These are phyloP conservation scores for Blastomyces emzantsi DNA, from an alignment of 2,329 filamentous ascomycete genomes.

Conservation along the genomic window DNA sequence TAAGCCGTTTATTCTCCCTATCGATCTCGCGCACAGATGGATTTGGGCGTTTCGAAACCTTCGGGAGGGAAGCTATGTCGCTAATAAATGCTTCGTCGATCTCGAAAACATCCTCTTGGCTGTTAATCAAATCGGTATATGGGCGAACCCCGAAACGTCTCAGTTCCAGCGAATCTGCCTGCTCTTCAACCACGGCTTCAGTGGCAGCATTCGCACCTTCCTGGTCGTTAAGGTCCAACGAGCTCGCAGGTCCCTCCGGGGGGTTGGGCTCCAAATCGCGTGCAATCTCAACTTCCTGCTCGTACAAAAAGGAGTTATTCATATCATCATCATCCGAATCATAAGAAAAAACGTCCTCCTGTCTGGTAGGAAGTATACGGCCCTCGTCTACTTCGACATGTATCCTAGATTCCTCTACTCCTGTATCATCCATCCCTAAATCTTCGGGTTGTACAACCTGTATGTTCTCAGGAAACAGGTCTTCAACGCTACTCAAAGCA, in stretches of 20 bases:
- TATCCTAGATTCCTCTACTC: conserved; percentile 13
- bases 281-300: conserved; percentile 11
- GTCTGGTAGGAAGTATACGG: conserved; percentile 44
- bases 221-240: not conserved
- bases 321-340: conserved; percentile 30
- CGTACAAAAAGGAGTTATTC: conserved; percentile 6
- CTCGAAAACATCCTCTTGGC: conserved; percentile 27
- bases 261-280: conserved; percentile 16
- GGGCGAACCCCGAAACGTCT: conserved; percentile 23
- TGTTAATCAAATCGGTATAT: conserved; percentile 18
- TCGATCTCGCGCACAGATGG: not conserved
- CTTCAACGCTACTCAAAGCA: conserved; percentile 71
- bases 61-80: conserved; percentile 20
- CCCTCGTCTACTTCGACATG: conserved; percentile 56
- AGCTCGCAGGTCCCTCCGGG: conserved; percentile 3
- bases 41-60: conserved; percentile 16
- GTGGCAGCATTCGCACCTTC: not conserved
- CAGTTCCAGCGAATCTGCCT: conserved; percentile 22
- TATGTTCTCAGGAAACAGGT: conserved; percentile 67
- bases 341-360: conserved; percentile 32
- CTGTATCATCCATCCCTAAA: conserved; percentile 11
- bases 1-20: conserved; percentile 10
- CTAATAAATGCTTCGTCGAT: conserved; percentile 26
- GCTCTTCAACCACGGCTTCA: conserved; percentile 1
- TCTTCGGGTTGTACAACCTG: conserved; percentile 21